Evolutionary conservation across 345 rosid species (phyloP), one percentile per base, ranked within the genome.

Genomic region (Gossypium raimondii): DNA sequence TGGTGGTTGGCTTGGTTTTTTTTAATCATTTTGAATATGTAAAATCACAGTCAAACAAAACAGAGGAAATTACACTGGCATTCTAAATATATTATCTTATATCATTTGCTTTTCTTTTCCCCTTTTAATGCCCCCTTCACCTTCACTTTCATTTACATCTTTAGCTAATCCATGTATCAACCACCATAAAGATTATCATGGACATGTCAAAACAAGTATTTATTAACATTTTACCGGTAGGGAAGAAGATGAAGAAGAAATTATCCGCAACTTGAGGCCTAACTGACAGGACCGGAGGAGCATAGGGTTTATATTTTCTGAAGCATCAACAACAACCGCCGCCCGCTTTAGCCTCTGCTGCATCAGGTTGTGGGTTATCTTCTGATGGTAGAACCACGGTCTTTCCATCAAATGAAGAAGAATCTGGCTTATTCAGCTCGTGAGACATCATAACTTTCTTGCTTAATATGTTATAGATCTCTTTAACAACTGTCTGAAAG

Each of bases 401-500:
- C 87, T 82, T 92, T 12, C 97, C 93, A 1, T 86, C 84, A 76
- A 81, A 84, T 14, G 89, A 80, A 43, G 89, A 79, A 60, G 57
- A 57, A 11, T 86, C 93, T 63, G 87, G 89, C 81, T 89, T 89
- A 74, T 81, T 84, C 52, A 86, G 81, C 71, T 92, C 98, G 48
- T 87, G 90, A 41, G 98, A 88, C 67, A 82, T 84, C 87, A 88
- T 92, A 24, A 92, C 97, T 70, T 71, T 59, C 63, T 24, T 59
- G 63, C 63, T 59, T 74, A 94, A 72, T 82, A 92, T 94, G 73
- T 82, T 78, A 88, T 87, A 92, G 69, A 94, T 94, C 92, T 94
- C 98, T 82, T 82, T 89, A 50, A 94, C 98, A 53, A 92, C 98
- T 0, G 89, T 94, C 84, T 87, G 88, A 79, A 94, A 94, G n/a